Evolutionary conservation across 2,329 filamentous ascomycete species (phyloP).

Genomic region (Fusarium zealandicum): DNA sequence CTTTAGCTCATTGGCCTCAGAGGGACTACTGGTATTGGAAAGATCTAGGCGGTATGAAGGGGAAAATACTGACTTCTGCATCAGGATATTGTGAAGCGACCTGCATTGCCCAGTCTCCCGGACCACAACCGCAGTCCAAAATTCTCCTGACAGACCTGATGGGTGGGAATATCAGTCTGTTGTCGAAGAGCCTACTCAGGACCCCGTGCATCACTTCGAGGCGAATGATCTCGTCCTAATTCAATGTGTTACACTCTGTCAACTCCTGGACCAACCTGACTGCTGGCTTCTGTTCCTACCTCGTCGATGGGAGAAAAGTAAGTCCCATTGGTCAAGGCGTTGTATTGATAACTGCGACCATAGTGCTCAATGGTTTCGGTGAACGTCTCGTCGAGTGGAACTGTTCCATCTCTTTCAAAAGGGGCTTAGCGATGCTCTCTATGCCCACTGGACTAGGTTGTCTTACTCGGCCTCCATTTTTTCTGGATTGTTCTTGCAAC

Average conservation of each 20-base stretch:
- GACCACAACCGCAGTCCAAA: slow-evolving; percentile 76
- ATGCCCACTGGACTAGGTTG: slow-evolving; percentile 8
- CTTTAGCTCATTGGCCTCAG: neutral
- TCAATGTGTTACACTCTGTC: slow-evolving; percentile 16
- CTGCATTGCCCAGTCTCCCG: slow-evolving; percentile 74
- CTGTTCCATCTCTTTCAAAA: slow-evolving; percentile 54
- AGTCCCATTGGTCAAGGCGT: slow-evolving; percentile 68
- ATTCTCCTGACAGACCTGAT: slow-evolving; percentile 64
- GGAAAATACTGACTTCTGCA: slow-evolving; percentile 62
- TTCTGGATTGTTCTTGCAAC: slow-evolving; percentile 5
- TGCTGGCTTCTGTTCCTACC: slow-evolving; percentile 53
- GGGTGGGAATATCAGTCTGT: slow-evolving; percentile 74
- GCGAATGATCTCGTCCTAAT: slow-evolving; percentile 72
- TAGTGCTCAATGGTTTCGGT: slow-evolving; percentile 66
- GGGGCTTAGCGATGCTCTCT: slow-evolving; percentile 35
- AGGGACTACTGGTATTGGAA: neutral
- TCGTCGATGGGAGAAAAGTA: slow-evolving; percentile 77
- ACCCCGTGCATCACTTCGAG: slow-evolving; percentile 69
- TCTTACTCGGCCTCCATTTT: slow-evolving; percentile 47
- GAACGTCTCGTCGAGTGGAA: slow-evolving; percentile 64
- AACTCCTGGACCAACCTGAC: slow-evolving; percentile 1
- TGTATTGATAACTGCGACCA: slow-evolving; percentile 71
- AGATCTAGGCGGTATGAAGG: neutral
- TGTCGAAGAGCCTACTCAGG: slow-evolving; percentile 69
- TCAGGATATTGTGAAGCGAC: slow-evolving; percentile 69